Percentiles rank a stretch among this genome's conserved stretches.
These are phyloP conservation scores for Irpex rosettiformis DNA, from an alignment of 1,284 basidiomycete species.

Conservation along the genomic window DNA sequence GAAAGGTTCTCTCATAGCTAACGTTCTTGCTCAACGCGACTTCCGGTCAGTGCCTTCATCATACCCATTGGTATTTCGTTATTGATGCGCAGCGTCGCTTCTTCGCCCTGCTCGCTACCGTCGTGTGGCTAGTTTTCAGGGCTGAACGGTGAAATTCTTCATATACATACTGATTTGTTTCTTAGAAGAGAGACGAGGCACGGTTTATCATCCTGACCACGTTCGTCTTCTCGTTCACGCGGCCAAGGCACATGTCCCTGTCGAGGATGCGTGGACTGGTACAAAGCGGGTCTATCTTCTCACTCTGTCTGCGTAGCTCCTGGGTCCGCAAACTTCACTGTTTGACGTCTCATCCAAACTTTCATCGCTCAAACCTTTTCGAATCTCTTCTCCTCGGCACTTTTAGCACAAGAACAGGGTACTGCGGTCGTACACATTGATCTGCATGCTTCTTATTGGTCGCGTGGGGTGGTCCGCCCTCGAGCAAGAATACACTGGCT, in stretches of 20 bases:
- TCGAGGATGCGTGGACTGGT: conserved; percentile 1
- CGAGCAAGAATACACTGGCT: background rate
- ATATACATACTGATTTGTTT: background rate
- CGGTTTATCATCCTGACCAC: background rate
- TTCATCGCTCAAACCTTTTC: background rate
- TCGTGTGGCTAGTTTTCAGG: background rate
- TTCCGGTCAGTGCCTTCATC: background rate
- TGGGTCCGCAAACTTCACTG: background rate
- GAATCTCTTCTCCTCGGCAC: background rate
- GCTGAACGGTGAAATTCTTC: background rate
- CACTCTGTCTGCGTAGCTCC: background rate
- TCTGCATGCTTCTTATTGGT: conserved; percentile 2
- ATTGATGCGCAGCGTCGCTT: background rate
- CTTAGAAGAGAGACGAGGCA: background rate
- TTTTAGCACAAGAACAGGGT: conserved; percentile 1
- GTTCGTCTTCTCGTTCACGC: conserved; percentile 8
- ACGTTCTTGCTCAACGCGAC: background rate
- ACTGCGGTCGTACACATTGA: conserved; percentile 1
- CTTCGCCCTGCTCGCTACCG: background rate
- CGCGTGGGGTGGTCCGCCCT: background rate
- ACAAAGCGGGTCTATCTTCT: conserved; percentile 5
- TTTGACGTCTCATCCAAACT: background rate
- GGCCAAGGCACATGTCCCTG: conserved; percentile 8
- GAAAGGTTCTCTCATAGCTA: background rate
- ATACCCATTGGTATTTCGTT: background rate